These are phyloP conservation scores for Scheffersomyces stambukii DNA, from an alignment of 1,139 yeast species.

Conservation along the genomic window DNA sequence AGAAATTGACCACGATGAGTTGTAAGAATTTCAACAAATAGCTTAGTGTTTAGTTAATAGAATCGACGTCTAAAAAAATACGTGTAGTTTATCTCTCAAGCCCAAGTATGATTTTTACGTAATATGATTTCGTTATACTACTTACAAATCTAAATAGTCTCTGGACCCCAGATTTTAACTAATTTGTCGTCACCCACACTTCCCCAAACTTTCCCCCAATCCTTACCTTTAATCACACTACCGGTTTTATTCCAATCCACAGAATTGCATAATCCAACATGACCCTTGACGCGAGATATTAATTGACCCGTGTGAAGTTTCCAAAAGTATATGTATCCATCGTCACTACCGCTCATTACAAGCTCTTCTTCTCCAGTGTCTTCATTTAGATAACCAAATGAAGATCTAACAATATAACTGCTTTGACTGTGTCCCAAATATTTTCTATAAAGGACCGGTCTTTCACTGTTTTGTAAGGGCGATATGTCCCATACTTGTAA, in stretches of 20 bases:
- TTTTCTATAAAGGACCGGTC: slow-evolving; percentile 50
- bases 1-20: slow-evolving; percentile 41
- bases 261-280: slow-evolving; percentile 62
- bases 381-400: slow-evolving; percentile 56
- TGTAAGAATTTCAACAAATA: slow-evolving; percentile 17
- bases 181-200: slow-evolving; percentile 81
- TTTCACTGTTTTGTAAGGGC: slow-evolving; percentile 5
- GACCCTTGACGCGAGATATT: slow-evolving; percentile 58
- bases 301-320: slow-evolving; percentile 70
- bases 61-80: no score
- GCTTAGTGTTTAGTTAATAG: neutral
- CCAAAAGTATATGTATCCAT: slow-evolving; percentile 79
- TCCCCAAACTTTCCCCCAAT: slow-evolving; percentile 58
- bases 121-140: no score
- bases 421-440: slow-evolving; percentile 72
- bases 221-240: slow-evolving; percentile 12
- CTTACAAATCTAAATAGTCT: no score
- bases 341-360: slow-evolving; percentile 79
- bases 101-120: no score
- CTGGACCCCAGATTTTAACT: slow-evolving; percentile 60
- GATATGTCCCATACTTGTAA: slow-evolving; percentile 72
- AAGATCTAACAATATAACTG: slow-evolving; percentile 67
- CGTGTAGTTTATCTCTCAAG: no score
- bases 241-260: slow-evolving; percentile 67
- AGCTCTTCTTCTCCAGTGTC: slow-evolving; percentile 49